These are phyloP conservation scores for Xylariomycetidae sp. DNA, from an alignment of 2,329 filamentous ascomycete genomes.

Conservation along the genomic window DNA sequence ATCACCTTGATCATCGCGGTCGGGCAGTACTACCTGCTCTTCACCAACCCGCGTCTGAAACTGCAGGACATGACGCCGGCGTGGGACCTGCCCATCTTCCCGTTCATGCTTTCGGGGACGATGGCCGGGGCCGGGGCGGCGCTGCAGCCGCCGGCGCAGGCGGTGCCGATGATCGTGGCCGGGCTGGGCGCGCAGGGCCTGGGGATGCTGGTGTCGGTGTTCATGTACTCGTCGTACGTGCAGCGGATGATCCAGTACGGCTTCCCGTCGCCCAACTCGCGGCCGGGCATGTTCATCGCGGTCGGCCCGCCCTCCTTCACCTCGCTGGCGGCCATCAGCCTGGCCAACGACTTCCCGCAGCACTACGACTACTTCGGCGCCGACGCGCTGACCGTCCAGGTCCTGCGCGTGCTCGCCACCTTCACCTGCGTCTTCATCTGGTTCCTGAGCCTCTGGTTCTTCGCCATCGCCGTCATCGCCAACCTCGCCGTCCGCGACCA, in stretches of 20 bases:
- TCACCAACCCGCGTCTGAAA: slow-evolving; percentile 29
- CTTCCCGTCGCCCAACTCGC: slow-evolving; percentile 33
- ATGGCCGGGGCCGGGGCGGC: slow-evolving; percentile 27
- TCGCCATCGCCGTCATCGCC: slow-evolving; percentile 29
- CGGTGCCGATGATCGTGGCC: slow-evolving; percentile 34
- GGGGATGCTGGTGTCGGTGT: slow-evolving; percentile 36
- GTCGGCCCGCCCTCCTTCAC: slow-evolving; percentile 41
- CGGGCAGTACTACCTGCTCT: slow-evolving; percentile 32
- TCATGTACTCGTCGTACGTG: slow-evolving; percentile 39
- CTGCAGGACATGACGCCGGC: slow-evolving; percentile 32
- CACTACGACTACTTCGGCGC: slow-evolving; percentile 20
- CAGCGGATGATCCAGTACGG: slow-evolving; percentile 33
- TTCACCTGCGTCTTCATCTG: slow-evolving; percentile 38
- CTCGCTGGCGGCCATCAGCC: slow-evolving; percentile 36
- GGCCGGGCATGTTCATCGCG: slow-evolving; percentile 42
- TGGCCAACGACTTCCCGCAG: slow-evolving; percentile 30
- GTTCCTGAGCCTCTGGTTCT: slow-evolving; percentile 45
- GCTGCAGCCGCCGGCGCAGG: slow-evolving; percentile 24
- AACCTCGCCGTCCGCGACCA: slow-evolving; percentile 22
- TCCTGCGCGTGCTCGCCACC: slow-evolving; percentile 34
- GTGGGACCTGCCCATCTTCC: slow-evolving; percentile 29
- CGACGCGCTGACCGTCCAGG: slow-evolving; percentile 20
- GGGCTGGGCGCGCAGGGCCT: slow-evolving; percentile 38
- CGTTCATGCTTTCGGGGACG: slow-evolving; percentile 31
- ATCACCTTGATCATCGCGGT: slow-evolving; percentile 31